These are phyloP conservation scores for Aureobasidium pullulans DNA, from an alignment of 2,329 filamentous ascomycete genomes.

Conservation along the genomic window DNA sequence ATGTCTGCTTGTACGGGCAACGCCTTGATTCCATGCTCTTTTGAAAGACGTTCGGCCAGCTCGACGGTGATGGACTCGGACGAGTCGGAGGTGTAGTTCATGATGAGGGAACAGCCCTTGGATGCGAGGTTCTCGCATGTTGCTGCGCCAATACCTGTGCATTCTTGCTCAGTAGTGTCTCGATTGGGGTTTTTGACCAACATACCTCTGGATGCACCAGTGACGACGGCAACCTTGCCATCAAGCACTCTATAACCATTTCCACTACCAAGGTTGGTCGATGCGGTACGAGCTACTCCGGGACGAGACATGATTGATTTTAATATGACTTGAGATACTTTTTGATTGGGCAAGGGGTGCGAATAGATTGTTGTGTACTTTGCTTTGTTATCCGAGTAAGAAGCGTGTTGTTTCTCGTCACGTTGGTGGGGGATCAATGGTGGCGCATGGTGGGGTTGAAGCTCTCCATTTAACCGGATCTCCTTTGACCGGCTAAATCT, in stretches of 20 bases:
- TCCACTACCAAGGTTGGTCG: constrained; percentile 31
- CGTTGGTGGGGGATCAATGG: not conserved
- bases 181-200: not conserved
- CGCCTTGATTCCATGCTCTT: constrained; percentile 52
- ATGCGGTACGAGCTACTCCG: constrained; percentile 27
- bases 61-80: constrained; percentile 46
- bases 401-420: not conserved
- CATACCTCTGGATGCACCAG: constrained; percentile 69
- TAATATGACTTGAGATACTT: not conserved
- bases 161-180: not conserved
- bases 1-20: constrained; percentile 65
- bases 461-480: not conserved
- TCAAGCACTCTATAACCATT: constrained; percentile 39
- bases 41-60: constrained; percentile 50
- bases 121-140: constrained; percentile 63
- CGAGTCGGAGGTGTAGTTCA: constrained; percentile 64
- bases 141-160: constrained; percentile 59
- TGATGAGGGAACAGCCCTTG: constrained; percentile 61
- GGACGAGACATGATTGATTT: constrained; percentile 32
- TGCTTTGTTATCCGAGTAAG: not conserved
- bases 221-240: constrained; percentile 72
- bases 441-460: not conserved
- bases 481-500: no score
- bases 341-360: not conserved
- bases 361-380: not conserved